A percentile compares a stretch with the other conserved stretches of the same genome.
Evolutionary conservation across 1,284 basidiomycete species (phyloP).

Genomic region (Naganishia cerealis): DNA sequence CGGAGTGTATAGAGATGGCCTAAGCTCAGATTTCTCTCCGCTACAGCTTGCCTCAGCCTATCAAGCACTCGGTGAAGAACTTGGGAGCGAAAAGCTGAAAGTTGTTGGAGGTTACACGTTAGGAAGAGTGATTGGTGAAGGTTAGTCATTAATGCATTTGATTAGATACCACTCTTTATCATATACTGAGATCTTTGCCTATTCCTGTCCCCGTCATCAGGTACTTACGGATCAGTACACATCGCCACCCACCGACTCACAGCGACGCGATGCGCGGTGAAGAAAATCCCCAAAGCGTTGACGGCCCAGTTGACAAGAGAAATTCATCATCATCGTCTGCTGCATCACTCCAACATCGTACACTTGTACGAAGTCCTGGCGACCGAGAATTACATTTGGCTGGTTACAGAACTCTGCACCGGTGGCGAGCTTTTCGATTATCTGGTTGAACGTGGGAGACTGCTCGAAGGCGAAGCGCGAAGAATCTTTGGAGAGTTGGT

Average conservation of each 20-base stretch:
- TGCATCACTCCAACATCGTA: conserved; percentile 91
- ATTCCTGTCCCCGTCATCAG: conserved; percentile 53
- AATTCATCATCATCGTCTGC: conserved; percentile 94
- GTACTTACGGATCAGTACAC: conserved; percentile 88
- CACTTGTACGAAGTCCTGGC: conserved; percentile 98
- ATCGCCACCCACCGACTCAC: conserved; percentile 89
- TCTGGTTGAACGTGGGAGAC: conserved; percentile 86
- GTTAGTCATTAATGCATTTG: conserved; percentile 56
- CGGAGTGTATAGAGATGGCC: too few species aligned
- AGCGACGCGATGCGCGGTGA: conserved; percentile 86
- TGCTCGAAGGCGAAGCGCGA: conserved; percentile 78
- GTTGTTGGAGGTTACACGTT: conserved; percentile 94
- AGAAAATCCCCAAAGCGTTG: conserved; percentile 92
- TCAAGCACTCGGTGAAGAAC: conserved; percentile 92
- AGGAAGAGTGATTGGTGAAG: conserved; percentile 93
- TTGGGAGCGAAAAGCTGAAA: conserved; percentile 81
- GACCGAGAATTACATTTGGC: conserved; percentile 92
- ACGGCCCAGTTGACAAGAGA: conserved; percentile 88
- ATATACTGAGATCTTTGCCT: not conserved
- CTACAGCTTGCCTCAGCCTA: conserved; percentile 83
- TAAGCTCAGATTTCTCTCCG: not conserved
- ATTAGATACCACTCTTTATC: not conserved
- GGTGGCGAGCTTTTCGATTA: conserved; percentile 98
- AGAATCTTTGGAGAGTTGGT: conserved; percentile 91
- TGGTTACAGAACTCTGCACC: conserved; percentile 92